Base-by-base conservation (phyloP, 768 basidiomycete species). In the Mycena rosella region DNA sequence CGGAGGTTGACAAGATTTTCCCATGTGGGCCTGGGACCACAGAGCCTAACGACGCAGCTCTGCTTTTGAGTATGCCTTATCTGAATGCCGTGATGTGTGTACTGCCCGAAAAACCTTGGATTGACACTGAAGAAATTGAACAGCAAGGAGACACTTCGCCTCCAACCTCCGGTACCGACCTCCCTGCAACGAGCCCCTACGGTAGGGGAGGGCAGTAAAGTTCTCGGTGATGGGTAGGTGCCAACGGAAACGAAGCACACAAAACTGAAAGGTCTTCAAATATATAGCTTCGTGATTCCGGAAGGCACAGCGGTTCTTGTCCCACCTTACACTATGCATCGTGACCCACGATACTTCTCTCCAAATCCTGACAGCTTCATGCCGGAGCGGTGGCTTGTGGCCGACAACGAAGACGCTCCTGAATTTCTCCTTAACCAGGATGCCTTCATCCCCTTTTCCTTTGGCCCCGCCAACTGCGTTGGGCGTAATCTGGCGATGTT, bases 381-480 rank as follows among this genome's bases (percentile, higher is more conserved):
- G 9, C 83, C 83, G 2, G 83, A 85, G 38, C 79, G 83, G 47
- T 84, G 83, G 83, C 77, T 85, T 4, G 74, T 72, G 34, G 8
- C 7, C 15, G 34, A 36, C 42, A 66, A 57, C 27, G 72, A 77
- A 45, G 69, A 76, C 40, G 72, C 65, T 34, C 48, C 64, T 0
- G 29, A 17, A n/a, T 65, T 79, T 65, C 67, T 74, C 9, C 75
- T 80, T 60, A 78, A 85, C 53, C 59, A 75, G 40, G 71, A 74
- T 20, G 83, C 84, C 2, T 86, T 81, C 63, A 79, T 85, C 27
- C 83, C 85, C 13, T 85, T 85, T 65, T 85, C 84, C 11, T 74
- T 74, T 49, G 85, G 85, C 2, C 82, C 83, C 15, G 77, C 80
- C 18, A 83, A 79, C 22, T 86, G 85, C 67, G 81, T 81, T 4